Percentiles rank a stretch among this genome's conserved stretches.
Evolutionary conservation across 305 asterid genomes (phyloP).

Genomic region (Striga hermonthica): DNA sequence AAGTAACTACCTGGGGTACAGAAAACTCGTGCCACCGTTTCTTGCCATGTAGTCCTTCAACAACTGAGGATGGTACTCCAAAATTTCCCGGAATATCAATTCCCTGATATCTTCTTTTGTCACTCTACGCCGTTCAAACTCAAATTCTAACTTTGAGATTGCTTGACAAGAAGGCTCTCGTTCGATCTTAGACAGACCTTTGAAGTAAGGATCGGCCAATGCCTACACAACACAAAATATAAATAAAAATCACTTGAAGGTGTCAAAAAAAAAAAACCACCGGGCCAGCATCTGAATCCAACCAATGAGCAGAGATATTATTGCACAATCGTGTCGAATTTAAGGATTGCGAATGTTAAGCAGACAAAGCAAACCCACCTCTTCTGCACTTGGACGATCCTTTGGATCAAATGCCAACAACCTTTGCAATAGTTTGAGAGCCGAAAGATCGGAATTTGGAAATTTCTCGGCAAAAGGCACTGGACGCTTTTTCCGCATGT

Average conservation of each 20-base stretch:
- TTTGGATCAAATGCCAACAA: constrained; percentile 68
- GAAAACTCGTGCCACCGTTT: constrained; percentile 44
- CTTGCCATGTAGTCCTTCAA: constrained; percentile 58
- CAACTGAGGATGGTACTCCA: constrained; percentile 65
- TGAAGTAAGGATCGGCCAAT: constrained; percentile 67
- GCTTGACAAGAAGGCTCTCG: constrained; percentile 66
- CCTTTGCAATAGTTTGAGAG: constrained; percentile 52
- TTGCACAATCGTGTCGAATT: background rate
- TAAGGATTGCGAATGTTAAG: too few relatives aligned
- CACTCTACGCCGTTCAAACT: constrained; percentile 54
- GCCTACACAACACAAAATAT: constrained; percentile 44
- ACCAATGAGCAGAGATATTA: too few relatives aligned
- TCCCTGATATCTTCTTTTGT: constrained; percentile 62
- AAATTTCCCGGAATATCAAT: constrained; percentile 54
- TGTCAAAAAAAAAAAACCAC: too few relatives aligned
- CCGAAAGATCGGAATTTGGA: constrained; percentile 53
- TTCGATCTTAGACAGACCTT: constrained; percentile 60
- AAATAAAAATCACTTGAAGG: constrained; percentile 28
- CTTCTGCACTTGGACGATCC: constrained; percentile 69
- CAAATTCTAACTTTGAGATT: constrained; percentile 62
- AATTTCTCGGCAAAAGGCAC: constrained; percentile 53
- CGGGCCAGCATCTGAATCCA: too few relatives aligned
- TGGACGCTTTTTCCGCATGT: constrained; percentile 51
- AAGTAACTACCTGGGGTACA: constrained; percentile 44
- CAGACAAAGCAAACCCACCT: constrained; percentile 35